Base-by-base conservation (phyloP, 1,139 yeast species). In the Ogataea hybrid region DNA sequence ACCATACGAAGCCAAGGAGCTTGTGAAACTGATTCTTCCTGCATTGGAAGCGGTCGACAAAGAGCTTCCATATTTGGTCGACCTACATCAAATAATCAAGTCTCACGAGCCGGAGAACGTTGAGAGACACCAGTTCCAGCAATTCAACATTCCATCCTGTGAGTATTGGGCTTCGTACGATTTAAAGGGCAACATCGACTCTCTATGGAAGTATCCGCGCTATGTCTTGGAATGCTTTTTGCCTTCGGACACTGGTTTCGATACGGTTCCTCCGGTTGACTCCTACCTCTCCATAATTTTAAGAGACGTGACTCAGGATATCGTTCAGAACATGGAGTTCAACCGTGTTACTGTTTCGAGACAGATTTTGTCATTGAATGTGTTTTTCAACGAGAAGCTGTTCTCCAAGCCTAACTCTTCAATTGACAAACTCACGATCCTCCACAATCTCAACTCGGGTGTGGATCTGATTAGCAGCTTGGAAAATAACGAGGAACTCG, bases 331-430 rank as follows among this genome's bases (percentile, higher is more conserved):
- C 53, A 69, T 92, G 67, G 95, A 92, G 47, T 92, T 87, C 67
- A 92, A 92, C 65, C 81, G 95, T 58, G 81, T 79, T 42, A 95
- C 88, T 53, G 95, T 89, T 7, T 82, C 96, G 0, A 79, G 86
- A 46, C 96, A 89, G 63, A 74, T 92, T 43, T 74, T 88, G 25
- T 79, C 84, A 7, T 67, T 92, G 45, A 94, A 86, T 57, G 64
- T 79, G 46, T 90, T 82, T 57, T 88, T 89, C 68, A 75, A 77
- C 49, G 72, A 77, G 15, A 77, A 77, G 33, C 65, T 82, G 31
- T 92, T 92, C 67, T 82, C 95, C 4, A 84, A 87, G 31, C 87
- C 95, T 2, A 95, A 95, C 33, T 77, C 86, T 3, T 78, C 95
- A 1, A 73, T 89, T 47, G 96, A 90, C 52, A 81, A 81, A 51